Evolutionary conservation across 768 basidiomycete species (phyloP), one percentile per base, ranked within the genome.

Genomic region (button mushroom (Agaricus bisporus)): DNA sequence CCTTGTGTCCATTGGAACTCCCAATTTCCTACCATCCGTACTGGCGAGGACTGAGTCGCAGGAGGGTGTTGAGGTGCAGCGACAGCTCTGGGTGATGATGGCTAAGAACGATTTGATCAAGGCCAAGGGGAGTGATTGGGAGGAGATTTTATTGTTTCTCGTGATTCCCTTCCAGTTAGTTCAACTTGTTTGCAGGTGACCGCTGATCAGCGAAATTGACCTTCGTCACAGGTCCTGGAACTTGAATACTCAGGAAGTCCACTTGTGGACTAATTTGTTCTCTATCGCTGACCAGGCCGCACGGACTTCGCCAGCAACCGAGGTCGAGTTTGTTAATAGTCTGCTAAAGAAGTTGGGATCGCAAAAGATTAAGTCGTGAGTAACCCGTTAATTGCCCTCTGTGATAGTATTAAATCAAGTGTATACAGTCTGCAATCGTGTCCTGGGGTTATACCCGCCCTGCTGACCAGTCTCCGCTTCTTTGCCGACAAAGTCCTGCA

Each of bases 61-160:
- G 25, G 62, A 59, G 20, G 62, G 60, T 15, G 56, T 60, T 44
- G 68, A 74, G 38, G 62, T 71, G 35, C 70, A 68, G 26, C 73
- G 76, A 29, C 68, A 73, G 44, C 62, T 83, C 18, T 85, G 84
- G 84, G 61, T 54, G 3, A 60, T 75, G 38, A 53, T 79, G 18
- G 78, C 76, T 3, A 65, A 61, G 48, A 66, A 54, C 37, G 54
- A 46, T 10, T 14, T 32, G 63, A 2, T 66, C 68, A 59, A 54
- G 63, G 32, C 17, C n/a, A 35, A 48, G 5, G 62, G 65, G 9
- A 59, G 45, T 15, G 56, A 59, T 41, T 79, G 76, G 78, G 62
- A 67, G 49, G 72, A 74, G 45, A 53, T 79, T 0, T 59, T 76
- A 1, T 65, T 68, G 18, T 71, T 83, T 52, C 69, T 85, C 17